Conservation (phyloP, 208 protist species). For the Naegleria lovaniensis region DNA sequence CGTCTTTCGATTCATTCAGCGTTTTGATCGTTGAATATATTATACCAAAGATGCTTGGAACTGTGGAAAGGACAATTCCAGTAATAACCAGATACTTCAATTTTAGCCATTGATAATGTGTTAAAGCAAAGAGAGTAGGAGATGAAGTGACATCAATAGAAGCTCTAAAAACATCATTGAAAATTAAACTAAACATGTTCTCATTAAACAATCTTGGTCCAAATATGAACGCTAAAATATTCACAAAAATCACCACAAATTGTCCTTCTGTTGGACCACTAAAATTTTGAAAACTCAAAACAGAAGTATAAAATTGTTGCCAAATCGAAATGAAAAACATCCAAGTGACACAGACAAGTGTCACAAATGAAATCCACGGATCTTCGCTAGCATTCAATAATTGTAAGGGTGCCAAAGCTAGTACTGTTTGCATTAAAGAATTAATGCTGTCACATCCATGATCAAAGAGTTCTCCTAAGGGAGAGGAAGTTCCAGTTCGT, state of each 20-base stretch:
- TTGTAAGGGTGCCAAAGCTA: background rate
- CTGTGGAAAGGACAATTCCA: background rate
- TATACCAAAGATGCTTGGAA: background rate
- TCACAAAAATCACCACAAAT: background rate
- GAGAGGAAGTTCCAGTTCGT: constrained; percentile 70
- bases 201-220: background rate
- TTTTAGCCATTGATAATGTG: background rate
- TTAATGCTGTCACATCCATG: constrained; percentile 78
- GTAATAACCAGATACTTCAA: background rate
- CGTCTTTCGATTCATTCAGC: background rate
- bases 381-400: background rate
- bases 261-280: background rate
- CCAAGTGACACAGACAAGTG: background rate
- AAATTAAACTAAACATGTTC: background rate
- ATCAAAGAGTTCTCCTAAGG: constrained; percentile 88
- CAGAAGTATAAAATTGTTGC: constrained; percentile 6
- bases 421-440: background rate
- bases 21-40: background rate
- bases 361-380: background rate
- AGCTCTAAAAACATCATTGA: background rate
- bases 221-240: background rate
- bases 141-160: background rate
- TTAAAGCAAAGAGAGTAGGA: background rate
- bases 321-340: constrained; percentile 18
- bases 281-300: background rate